Evolutionary conservation across 495 filamentous ascomycete genomes (phyloP).

Genomic region (Hypoxylon intermedium): DNA sequence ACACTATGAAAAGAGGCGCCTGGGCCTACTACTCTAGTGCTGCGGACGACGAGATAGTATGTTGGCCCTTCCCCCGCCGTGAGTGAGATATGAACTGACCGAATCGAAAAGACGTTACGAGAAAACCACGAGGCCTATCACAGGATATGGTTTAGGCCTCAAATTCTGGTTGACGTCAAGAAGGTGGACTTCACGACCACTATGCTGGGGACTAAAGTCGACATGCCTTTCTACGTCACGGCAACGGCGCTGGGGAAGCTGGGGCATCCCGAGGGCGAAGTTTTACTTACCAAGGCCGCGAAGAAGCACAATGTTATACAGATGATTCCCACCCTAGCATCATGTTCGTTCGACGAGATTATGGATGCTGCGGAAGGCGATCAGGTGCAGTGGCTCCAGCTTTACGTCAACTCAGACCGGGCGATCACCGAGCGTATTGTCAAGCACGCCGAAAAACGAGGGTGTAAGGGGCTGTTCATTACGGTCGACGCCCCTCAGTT

Average conservation of each 20-base stretch:
- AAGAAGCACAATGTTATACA: constrained; percentile 86
- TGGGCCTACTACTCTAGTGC: constrained; percentile 98
- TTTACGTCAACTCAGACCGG: constrained; percentile 98
- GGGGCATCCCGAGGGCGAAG: constrained; percentile 87
- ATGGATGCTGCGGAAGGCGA: constrained; percentile 79
- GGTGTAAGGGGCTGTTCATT: constrained; percentile 96
- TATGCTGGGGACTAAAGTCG: constrained; percentile 86
- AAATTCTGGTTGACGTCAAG: constrained; percentile 84
- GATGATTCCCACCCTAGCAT: constrained; percentile 98
- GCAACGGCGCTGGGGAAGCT: constrained; percentile 93
- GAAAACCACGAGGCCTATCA: constrained; percentile 97
- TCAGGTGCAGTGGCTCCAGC: constrained; percentile 95
- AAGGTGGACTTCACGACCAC: constrained; percentile 83
- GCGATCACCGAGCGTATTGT: constrained; percentile 90
- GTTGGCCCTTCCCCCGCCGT: constrained; percentile 35
- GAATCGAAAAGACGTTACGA: constrained; percentile 74
- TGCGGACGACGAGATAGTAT: constrained; percentile 94
- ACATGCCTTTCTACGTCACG: constrained; percentile 90
- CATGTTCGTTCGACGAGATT: constrained; percentile 97
- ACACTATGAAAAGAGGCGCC: constrained; percentile 90
- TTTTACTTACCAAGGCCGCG: constrained; percentile 84
- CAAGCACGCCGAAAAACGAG: constrained; percentile 86
- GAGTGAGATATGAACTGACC: neutral
- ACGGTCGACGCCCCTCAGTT: constrained; percentile 97
- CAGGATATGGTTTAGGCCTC: constrained; percentile 96